These are phyloP conservation scores for Oxytropis ochrocephala DNA, from an alignment of 306 rosid species.

Conservation along the genomic window DNA sequence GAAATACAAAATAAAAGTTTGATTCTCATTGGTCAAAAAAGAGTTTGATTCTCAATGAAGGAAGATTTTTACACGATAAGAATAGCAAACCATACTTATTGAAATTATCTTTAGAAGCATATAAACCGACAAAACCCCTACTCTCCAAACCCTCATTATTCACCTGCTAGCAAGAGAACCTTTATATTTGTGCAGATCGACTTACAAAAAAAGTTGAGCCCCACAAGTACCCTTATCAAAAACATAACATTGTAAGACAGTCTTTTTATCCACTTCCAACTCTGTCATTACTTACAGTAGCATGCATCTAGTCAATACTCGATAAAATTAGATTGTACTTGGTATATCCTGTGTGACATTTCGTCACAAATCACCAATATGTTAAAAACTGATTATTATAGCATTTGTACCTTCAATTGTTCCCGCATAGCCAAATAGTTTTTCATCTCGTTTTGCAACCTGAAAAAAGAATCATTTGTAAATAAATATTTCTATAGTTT, in stretches of 20 bases:
- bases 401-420: constrained; percentile 59
- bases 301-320: not conserved
- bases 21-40: not conserved
- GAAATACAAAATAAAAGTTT: not conserved
- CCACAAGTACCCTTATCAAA: not conserved
- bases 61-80: not conserved
- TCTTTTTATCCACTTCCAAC: not conserved
- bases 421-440: constrained; percentile 51
- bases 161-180: not conserved
- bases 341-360: not conserved
- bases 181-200: not conserved
- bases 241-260: not conserved
- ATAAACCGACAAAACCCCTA: not conserved
- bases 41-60: not conserved
- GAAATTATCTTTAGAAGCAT: constrained; percentile 3
- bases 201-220: not conserved
- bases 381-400: not conserved
- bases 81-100: not conserved
- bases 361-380: not conserved
- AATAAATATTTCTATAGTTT: constrained; percentile 14
- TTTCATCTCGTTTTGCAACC: constrained; percentile 79
- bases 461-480: constrained; percentile 35
- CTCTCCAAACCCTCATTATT: not conserved
- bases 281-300: not conserved
- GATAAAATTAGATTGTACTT: not conserved